phyloP scores from a whole-genome alignment of 495 filamentous ascomycete species.

The Talaromyces trachyspermus region DNA sequence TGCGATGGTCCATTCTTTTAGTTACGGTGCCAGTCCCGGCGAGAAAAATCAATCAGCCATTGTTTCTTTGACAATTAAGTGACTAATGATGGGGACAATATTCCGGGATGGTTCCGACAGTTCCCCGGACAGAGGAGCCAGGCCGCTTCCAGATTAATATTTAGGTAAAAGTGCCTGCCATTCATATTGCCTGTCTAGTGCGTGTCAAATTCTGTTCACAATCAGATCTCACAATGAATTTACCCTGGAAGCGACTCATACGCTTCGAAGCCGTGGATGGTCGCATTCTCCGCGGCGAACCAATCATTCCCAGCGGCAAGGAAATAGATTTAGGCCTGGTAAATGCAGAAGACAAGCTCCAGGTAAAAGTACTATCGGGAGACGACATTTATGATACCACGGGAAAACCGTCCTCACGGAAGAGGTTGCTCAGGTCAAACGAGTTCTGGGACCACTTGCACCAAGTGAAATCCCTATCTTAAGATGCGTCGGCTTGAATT shows the following conservation, averaged over 20 bases:
- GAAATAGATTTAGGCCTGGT: conserved; percentile 34
- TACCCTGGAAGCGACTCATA: conserved; percentile 40
- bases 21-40: no score
- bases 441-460: conserved; percentile 28
- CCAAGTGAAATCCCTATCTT: conserved; percentile 29
- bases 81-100: no score
- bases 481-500: conserved; percentile 35
- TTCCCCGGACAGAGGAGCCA: no score
- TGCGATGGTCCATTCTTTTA: no score
- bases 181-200: no score
- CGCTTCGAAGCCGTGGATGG: conserved; percentile 41
- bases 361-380: conserved; percentile 31
- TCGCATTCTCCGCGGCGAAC: conserved; percentile 38
- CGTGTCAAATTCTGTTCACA: not conserved
- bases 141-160: no score
- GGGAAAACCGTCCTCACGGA: conserved; percentile 26
- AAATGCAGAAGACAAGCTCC: conserved; percentile 25
- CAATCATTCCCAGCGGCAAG: conserved; percentile 28
- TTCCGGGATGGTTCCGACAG: no score
- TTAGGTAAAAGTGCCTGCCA: no score
- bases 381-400: conserved; percentile 33
- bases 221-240: not conserved
- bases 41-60: no score
- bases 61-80: no score
- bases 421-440: conserved; percentile 27